Conservation (phyloP, 2,329 filamentous ascomycete species). For the Penicillium griseofulvum region DNA sequence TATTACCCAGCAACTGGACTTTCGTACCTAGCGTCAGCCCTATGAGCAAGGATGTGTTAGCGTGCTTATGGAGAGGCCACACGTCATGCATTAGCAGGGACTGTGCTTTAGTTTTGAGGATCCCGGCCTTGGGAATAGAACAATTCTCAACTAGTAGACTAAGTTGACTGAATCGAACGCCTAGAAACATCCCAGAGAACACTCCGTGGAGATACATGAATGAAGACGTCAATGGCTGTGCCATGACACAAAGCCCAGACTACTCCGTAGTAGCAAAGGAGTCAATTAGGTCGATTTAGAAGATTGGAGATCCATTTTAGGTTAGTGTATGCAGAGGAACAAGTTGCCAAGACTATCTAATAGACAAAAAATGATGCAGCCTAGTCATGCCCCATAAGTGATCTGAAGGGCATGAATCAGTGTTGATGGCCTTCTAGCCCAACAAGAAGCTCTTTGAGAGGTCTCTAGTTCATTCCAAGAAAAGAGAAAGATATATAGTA, state of each 20-base stretch:
- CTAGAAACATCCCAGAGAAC: no score
- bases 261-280: neutral
- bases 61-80: conserved; percentile 4
- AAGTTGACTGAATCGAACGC: no score
- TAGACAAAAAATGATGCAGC: conserved; percentile 24
- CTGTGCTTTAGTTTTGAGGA: conserved; percentile 1
- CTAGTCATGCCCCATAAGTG: conserved; percentile 21
- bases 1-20: neutral
- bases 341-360: conserved; percentile 13
- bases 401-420: neutral
- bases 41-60: conserved; percentile 15
- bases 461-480: neutral
- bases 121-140: no score
- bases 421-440: conserved; percentile 1
- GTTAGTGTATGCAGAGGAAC: conserved; percentile 2
- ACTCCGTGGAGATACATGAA: no score
- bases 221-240: neutral
- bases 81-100: neutral
- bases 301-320: conserved; percentile 7
- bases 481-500: no score
- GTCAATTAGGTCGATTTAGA: neutral
- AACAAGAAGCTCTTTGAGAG: neutral
- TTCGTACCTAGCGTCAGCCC: conserved; percentile 18
- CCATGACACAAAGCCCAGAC: neutral
- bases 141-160: no score